Evolutionary conservation across 768 basidiomycete species (phyloP).

Genomic region (Hygrocybe coccinea): DNA sequence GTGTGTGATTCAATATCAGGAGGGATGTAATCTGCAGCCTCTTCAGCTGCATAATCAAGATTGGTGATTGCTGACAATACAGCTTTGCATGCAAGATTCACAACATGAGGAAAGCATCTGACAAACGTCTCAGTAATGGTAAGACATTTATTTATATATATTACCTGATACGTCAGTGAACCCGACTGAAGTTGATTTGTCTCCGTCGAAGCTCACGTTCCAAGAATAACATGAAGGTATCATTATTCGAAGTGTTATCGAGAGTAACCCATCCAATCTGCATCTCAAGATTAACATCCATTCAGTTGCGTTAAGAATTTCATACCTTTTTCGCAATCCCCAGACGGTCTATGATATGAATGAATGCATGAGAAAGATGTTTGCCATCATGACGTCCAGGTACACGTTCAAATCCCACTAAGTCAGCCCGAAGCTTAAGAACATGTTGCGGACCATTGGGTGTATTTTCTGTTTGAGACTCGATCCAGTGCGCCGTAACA

Average conservation of each 20-base stretch:
- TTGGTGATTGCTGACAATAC: conserved; percentile 24
- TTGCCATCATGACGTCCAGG: conserved; percentile 36
- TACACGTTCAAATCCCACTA: conserved; percentile 34
- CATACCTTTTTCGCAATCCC: conserved; percentile 25
- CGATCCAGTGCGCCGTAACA: conserved; percentile 40
- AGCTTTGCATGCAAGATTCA: conserved; percentile 31
- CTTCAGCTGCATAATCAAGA: conserved; percentile 10
- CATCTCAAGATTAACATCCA: neutral
- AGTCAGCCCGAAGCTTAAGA: conserved; percentile 27
- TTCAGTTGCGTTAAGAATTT: neutral
- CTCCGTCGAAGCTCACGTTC: conserved; percentile 15
- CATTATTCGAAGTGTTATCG: conserved; percentile 34
- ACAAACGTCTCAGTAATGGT: conserved; percentile 3
- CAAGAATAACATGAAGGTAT: conserved; percentile 26
- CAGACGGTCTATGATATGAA: conserved; percentile 27
- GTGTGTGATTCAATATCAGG: neutral
- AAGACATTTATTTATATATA: conserved; percentile 11
- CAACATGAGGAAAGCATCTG: conserved; percentile 32
- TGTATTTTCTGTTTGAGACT: conserved; percentile 17
- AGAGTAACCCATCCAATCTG: conserved; percentile 38
- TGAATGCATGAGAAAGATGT: conserved; percentile 32
- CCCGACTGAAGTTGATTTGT: conserved; percentile 20
- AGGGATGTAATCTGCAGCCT: conserved; percentile 3
- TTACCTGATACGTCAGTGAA: conserved; percentile 21
- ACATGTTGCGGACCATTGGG: conserved; percentile 18